Evolutionary conservation across 768 basidiomycete species (phyloP), one percentile per base, ranked within the genome.

Genomic region (Daedaleopsis sinensis): DNA sequence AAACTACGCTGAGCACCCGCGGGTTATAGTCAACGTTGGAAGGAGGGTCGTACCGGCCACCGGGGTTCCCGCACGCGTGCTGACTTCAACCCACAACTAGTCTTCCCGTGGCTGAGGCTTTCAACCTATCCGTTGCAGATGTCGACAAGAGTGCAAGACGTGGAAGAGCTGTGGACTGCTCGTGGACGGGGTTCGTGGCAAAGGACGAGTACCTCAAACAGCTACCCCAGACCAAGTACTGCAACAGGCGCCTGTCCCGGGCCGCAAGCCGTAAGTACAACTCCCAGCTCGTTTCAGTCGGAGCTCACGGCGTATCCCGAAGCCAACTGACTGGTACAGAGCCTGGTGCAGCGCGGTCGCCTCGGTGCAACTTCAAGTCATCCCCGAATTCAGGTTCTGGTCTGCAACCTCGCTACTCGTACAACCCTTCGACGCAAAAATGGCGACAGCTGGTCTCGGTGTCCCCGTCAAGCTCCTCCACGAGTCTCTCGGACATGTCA

Each of bases 381-480:
- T 51, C 59, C 27, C n/a, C n/a, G n/a, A n/a, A n/a, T n/a, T 32
- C 27, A 32, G 27, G 7, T 7, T 32, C 27, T 32, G 42, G 24
- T 18, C 42, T 32, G 21, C 55, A 12, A 61, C 39, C 52, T 37
- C 46, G 15, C 44, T 39, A 18, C 47, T 43, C 38, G 36, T 50
- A 42, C 51, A 9, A 42, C 37, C 50, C 13, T 27, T 24, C 48
- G 36, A 42, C 53, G 24, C 56, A 59, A 68, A 56, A 67, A 79
- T 74, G 74, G 61, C 87, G 73, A 87, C 72, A 50, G 72, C 75
- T 52, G 81, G 93, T 64, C 84, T 97, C 62, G 96, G 96, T 73
- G 92, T 98, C 59, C 96, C 96, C 62, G 91, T 97, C 65, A 98
- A 98, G 76, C 86, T 99, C 52, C 81, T 98, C 47, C 96, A 98